Evolutionary conservation across 495 filamentous ascomycete species (phyloP).

Genomic region (Penicillium canariense): DNA sequence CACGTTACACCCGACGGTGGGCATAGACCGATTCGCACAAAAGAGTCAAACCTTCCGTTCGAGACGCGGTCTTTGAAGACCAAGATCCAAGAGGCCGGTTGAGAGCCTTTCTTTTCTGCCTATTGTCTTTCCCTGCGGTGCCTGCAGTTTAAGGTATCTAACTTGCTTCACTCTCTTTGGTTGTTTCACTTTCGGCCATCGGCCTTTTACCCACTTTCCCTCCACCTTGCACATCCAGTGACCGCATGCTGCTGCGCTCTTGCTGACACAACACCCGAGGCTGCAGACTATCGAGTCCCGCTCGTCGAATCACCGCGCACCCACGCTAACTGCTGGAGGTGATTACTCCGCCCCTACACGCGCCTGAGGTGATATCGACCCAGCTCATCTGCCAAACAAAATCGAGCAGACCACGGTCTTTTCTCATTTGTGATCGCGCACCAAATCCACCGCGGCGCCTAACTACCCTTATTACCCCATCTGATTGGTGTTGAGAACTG

Average conservation of each 20-base stretch:
- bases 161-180: slow-evolving; percentile 20
- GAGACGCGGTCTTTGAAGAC: too few relatives aligned
- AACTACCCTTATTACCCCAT: background rate
- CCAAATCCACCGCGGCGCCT: slow-evolving; percentile 1
- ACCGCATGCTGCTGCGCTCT: slow-evolving; percentile 41
- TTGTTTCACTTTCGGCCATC: slow-evolving; percentile 1
- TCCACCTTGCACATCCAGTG: slow-evolving; percentile 43
- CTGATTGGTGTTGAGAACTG: slow-evolving; percentile 18
- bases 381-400: slow-evolving; percentile 32
- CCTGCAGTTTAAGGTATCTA: slow-evolving; percentile 35
- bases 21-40: slow-evolving; percentile 39
- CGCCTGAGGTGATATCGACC: slow-evolving; percentile 28
- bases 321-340: slow-evolving; percentile 22
- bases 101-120: background rate
- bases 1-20: slow-evolving; percentile 45
- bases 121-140: slow-evolving; percentile 7
- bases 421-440: slow-evolving; percentile 8
- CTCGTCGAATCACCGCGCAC: slow-evolving; percentile 45
- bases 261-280: slow-evolving; percentile 43
- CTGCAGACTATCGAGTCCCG: slow-evolving; percentile 39
- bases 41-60: slow-evolving; percentile 39
- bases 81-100: too few relatives aligned
- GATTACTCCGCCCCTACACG: slow-evolving; percentile 27
- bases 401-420: slow-evolving; percentile 5
- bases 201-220: slow-evolving; percentile 3